Evolutionary conservation across 257 asterid species (phyloP).

Genomic region (Rhazya stricta): DNA sequence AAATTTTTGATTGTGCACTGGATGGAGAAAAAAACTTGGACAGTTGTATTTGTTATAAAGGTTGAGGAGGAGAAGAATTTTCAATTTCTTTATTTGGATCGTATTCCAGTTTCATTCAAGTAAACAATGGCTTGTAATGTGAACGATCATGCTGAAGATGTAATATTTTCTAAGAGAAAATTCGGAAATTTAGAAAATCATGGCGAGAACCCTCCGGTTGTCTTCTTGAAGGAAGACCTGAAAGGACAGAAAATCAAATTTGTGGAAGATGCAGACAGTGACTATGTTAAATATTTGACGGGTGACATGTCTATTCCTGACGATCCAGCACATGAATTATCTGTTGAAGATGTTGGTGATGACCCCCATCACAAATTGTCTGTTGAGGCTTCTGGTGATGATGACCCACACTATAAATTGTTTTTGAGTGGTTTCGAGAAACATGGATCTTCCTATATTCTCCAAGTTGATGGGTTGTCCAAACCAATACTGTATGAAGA

Average conservation of each 20-base stretch:
- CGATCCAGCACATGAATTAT: not conserved
- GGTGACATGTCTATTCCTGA: not conserved
- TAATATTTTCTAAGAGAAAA: not conserved
- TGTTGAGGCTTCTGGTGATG: not conserved
- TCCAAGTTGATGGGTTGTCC: not conserved
- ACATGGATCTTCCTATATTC: slow-evolving; percentile 2
- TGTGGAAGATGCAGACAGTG: no score
- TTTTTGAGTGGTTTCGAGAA: not conserved
- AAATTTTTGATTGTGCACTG: not conserved
- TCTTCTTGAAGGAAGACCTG: not conserved
- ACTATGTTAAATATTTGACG: no score
- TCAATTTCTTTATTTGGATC: not conserved
- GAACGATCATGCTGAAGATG: not conserved
- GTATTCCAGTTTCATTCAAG: not conserved
- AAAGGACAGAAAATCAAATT: no score
- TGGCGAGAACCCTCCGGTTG: not conserved
- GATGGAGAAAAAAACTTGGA: not conserved
- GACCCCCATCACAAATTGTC: not conserved
- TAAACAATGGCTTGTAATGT: not conserved
- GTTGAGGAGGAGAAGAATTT: not conserved
- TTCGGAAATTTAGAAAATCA: not conserved
- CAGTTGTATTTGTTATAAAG: not conserved
- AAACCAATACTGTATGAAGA: not conserved
- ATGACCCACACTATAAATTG: not conserved
- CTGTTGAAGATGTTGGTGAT: not conserved